Conservation (phyloP, 129 eudicot species). For the Rutidosis leptorrhynchoides region DNA sequence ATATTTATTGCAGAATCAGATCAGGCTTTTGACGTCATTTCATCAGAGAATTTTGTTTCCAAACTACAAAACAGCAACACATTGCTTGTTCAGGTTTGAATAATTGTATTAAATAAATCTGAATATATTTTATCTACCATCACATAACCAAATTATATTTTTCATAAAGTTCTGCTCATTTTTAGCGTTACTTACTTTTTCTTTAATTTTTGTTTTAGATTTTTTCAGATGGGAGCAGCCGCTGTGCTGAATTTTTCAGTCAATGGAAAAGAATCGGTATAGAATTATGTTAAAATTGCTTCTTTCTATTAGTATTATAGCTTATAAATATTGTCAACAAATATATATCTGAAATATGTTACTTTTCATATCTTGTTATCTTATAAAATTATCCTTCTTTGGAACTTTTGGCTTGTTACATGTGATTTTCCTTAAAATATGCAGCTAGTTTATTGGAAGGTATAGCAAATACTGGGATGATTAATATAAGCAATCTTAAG, state of each 20-base stretch:
- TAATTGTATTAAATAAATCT: slow-evolving; percentile 7
- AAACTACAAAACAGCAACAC: slow-evolving; percentile 44
- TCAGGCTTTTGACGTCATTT: slow-evolving; percentile 37
- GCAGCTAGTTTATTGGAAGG: slow-evolving; percentile 65
- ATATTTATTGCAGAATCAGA: slow-evolving; percentile 43
- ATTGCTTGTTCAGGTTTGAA: slow-evolving; percentile 66
- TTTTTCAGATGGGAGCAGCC: slow-evolving; percentile 72
- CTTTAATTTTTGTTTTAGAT: slow-evolving; percentile 39
- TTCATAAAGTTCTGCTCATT: background rate
- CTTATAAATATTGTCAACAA: background rate
- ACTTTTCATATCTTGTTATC: slow-evolving; percentile 3
- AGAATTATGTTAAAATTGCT: background rate
- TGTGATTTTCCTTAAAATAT: slow-evolving; percentile 22
- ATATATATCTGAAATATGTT: slow-evolving; percentile 4
- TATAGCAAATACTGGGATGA: slow-evolving; percentile 66
- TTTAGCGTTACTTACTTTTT: background rate
- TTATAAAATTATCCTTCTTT: background rate
- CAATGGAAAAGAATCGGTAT: slow-evolving; percentile 77
- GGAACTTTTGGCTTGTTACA: background rate
- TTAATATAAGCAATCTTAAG: slow-evolving; percentile 65
- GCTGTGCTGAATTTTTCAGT: slow-evolving; percentile 51
- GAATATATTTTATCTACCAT: slow-evolving; percentile 3
- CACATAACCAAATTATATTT: background rate
- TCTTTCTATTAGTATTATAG: slow-evolving; percentile 9
- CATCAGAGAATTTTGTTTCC: slow-evolving; percentile 51